A percentile compares a stretch with the other conserved stretches of the same genome.
Evolutionary conservation across 305 asterid genomes (phyloP).

Genomic region (Nicotiana rustica): DNA sequence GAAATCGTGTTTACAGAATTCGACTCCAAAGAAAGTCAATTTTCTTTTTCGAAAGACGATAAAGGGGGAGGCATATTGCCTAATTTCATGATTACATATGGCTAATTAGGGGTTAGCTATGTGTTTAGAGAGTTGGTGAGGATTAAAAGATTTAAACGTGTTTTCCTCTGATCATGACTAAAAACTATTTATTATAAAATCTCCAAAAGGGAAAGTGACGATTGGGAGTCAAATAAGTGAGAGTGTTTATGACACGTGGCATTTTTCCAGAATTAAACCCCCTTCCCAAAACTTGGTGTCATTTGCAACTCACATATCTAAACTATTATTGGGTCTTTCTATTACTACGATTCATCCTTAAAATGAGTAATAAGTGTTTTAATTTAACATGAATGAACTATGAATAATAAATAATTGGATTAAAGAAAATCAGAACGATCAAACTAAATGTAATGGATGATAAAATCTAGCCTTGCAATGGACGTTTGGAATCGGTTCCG

Average conservation of each 20-base stretch:
- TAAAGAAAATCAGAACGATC: too few species aligned
- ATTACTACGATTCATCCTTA: too few species aligned
- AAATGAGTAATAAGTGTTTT: too few species aligned
- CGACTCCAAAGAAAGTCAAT: background rate
- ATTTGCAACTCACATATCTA: background rate
- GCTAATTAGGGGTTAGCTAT: background rate
- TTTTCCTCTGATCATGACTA: background rate
- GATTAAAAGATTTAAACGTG: background rate
- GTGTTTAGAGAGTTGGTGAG: slow-evolving; percentile 1
- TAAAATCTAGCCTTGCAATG: too few species aligned
- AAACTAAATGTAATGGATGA: too few species aligned
- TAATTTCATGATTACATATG: background rate
- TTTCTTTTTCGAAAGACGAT: background rate
- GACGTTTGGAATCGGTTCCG: too few species aligned
- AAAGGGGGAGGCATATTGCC: background rate
- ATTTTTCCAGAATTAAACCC: too few species aligned
- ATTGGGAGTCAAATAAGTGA: background rate
- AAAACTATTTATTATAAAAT: slow-evolving; percentile 29
- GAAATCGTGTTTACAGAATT: background rate
- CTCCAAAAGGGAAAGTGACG: background rate
- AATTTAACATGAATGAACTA: too few species aligned
- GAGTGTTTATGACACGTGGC: too few species aligned
- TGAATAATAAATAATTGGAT: too few species aligned
- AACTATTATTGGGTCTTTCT: too few species aligned
- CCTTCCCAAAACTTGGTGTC: too few species aligned